Base-by-base conservation (phyloP, 495 filamentous ascomycete species). In the Penicillium odoratum region DNA sequence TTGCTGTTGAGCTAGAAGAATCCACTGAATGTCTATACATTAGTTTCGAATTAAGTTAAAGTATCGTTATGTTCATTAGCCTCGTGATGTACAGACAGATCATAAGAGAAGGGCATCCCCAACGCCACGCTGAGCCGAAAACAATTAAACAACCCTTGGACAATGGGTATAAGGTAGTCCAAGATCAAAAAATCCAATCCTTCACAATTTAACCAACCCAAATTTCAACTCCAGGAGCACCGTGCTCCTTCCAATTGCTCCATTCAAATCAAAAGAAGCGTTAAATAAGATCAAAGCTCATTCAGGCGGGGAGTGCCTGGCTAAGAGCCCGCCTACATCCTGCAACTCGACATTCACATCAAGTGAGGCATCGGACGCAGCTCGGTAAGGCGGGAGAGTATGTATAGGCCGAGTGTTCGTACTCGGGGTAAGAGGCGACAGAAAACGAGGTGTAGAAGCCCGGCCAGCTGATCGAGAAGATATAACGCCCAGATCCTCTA, bases 401-500 rank as follows among this genome's bases (percentile, higher is more conserved):
- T 64, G 54, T 25, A 43, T 13, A 16, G 46, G 25, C 30, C 36
- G 51, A 25, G 11, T 53, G 9, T 46, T 21, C 16, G 42, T 10
- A 46, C 8, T 46, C 10, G 43, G 18, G 26, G 42, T 6, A 25
- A 46, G 48, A 21, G 29, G 30, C 25, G 48, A 21, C 1, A 30
- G 25, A 38, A 51, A 29, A 8, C 51, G 25, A 7, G 25, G 36
- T 13, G 15, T 29, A 30, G 25, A 10, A n/a, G 46, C 5, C 16
- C 15, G 30, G 34, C 38, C 38, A 16, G 38, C 15, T 25, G 36
- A 44, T 13, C 82, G 57, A n/a, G 58, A 56, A 1, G 55, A 7
- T 4, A 65, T 16, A 11, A 63, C 82, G 11, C 85, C 80, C 1
- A 88, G 57, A 59, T 88, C 86, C 55, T 87, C 81, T 2, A 88